Percentiles rank a stretch among this genome's conserved stretches.
Conservation (phyloP, 257 asterid species). For the Leonotis leonurus region DNA sequence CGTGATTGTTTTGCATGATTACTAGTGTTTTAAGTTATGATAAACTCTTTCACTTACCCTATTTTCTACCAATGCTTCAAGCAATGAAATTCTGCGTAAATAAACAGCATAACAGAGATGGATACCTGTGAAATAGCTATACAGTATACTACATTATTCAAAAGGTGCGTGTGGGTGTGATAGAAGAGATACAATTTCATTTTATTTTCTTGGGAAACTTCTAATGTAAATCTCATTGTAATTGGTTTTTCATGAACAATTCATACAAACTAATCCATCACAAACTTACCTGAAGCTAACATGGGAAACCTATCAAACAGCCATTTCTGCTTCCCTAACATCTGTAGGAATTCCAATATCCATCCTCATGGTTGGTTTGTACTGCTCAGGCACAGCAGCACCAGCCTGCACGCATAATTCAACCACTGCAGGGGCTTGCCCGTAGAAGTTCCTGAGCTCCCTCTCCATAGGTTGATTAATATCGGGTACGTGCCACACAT, state of each 20-base stretch:
- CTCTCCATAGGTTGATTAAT: slow-evolving; percentile 36
- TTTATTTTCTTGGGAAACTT: not conserved
- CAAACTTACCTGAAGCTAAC: not conserved
- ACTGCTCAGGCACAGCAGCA: slow-evolving; percentile 72
- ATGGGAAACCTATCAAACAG: slow-evolving; percentile 38
- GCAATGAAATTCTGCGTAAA: not conserved
- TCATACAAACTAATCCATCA: not conserved
- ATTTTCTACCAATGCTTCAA: too few relatives aligned
- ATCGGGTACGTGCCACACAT: slow-evolving; percentile 89
- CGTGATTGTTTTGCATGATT: too few relatives aligned
- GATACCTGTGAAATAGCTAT: too few relatives aligned
- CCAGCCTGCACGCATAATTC: slow-evolving; percentile 86
- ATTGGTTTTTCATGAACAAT: not conserved
- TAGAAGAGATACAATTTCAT: not conserved
- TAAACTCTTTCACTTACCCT: too few relatives aligned
- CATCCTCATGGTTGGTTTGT: slow-evolving; percentile 85
- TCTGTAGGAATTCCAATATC: slow-evolving; percentile 75
- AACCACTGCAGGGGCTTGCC: slow-evolving; percentile 89
- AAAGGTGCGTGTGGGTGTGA: not conserved
- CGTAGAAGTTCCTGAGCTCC: slow-evolving; percentile 76
- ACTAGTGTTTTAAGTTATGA: too few relatives aligned
- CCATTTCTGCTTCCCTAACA: slow-evolving; percentile 92
- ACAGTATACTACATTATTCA: not conserved
- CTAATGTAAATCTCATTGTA: not conserved
- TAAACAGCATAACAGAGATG: too few relatives aligned